Percentiles rank a stretch among this genome's conserved stretches.
Conservation (phyloP, 2,329 filamentous ascomycete genomes). For the Pyrenophora seminiperda region DNA sequence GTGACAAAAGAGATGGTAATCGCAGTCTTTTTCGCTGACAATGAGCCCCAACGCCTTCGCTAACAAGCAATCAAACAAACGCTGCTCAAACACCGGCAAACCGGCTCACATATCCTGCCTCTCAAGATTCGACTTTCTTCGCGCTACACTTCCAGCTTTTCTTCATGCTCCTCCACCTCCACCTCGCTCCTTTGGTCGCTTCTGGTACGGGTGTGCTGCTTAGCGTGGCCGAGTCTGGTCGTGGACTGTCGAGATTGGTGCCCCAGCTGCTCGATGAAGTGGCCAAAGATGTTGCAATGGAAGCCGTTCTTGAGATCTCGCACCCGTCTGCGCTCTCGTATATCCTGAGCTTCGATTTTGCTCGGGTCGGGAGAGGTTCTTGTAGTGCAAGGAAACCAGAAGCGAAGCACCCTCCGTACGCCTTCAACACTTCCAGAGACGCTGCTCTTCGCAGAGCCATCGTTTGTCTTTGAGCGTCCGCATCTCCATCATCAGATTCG, state of each 20-base stretch:
- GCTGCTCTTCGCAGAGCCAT: constrained; percentile 32
- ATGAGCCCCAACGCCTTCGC: constrained; percentile 24
- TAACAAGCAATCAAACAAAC: constrained; percentile 18
- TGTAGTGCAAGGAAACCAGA: constrained; percentile 39
- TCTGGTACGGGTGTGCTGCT: constrained; percentile 21
- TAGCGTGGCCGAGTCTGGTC: constrained; percentile 43
- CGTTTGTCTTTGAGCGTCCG: constrained; percentile 20
- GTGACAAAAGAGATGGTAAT: constrained; percentile 21
- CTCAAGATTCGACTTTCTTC: constrained; percentile 4
- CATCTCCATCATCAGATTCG: constrained; percentile 31
- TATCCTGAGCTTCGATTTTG: constrained; percentile 22
- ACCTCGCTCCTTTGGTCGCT: constrained; percentile 20
- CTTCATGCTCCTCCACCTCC: constrained; percentile 32
- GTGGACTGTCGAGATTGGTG: constrained; percentile 29
- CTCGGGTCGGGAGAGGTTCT: constrained; percentile 29
- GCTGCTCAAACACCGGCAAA: constrained; percentile 4
- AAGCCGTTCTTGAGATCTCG: constrained; percentile 33
- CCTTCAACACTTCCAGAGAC: constrained; percentile 38
- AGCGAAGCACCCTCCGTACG: constrained; percentile 41
- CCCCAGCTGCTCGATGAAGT: constrained; percentile 17
- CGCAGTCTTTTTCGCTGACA: constrained; percentile 4
- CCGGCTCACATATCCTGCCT: not conserved
- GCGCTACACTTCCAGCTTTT: constrained; percentile 20
- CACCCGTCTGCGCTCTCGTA: constrained; percentile 32
- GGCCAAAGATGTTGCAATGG: constrained; percentile 27